Evolutionary conservation across 306 rosid species (phyloP), one percentile per base, ranked within the genome.

Genomic region (Vicia faba): DNA sequence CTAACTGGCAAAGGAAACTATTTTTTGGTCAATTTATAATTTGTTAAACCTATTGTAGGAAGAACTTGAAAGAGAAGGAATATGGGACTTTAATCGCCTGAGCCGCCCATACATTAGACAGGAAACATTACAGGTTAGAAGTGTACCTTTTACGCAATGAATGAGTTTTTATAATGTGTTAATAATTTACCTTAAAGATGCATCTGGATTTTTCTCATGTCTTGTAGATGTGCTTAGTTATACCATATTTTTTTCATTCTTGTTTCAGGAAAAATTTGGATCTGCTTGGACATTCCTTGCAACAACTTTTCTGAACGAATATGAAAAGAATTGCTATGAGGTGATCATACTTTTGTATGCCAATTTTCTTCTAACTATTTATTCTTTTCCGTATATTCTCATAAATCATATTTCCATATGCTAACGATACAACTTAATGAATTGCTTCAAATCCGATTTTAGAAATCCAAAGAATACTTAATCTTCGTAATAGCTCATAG

Each of bases 31-130:
- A 57, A 58, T 63, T 65, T 55, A 25, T 29, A 35, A 40, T 67
- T 64, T 50, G 46, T 45, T 62, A 72, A 63, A 66, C 73, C 44
- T 48, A 49, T 73, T 77, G 68, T 76, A 92, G 98, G 98, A 88
- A 78, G 98, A 93, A 83, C 89, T 93, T 50, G 98, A 93, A 84
- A 82, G 66, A 75, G 97, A 88, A 66, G 98, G 97, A 51, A 75
- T 93, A 74, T 93, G 98, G 98, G 98, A 93, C 79, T 93, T 93
- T 49, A 84, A 93, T 83, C 98, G 97, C 73, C 75, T 89, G 72
- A 86, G 86, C 76, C 70, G 66, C 46, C 98, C 98, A 58, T 88
- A 89, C 81, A 88, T 93, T 70, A 83, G 75, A 83, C 81, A 73
- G 74, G 81, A 85, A 73, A 71, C 70, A 64, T 86, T 93, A 56